Conservation (phyloP, 2,329 filamentous ascomycete species). For the Penicillium freii region DNA sequence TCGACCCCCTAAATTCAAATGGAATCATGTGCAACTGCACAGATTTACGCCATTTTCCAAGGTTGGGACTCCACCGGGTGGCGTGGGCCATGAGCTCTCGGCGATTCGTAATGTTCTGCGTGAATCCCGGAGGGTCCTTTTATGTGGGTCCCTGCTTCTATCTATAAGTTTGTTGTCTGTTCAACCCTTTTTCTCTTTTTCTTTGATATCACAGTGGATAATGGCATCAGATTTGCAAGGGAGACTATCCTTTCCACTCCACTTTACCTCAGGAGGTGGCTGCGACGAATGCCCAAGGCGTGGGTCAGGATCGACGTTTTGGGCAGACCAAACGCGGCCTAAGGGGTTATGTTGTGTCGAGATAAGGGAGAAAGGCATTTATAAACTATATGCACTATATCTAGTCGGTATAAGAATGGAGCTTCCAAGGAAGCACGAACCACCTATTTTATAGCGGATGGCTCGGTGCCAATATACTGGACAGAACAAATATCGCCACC, state of each 20-base stretch:
- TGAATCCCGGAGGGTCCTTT: not conserved
- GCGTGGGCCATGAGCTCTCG: conserved; percentile 7
- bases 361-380: not conserved
- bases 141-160: conserved; percentile 15
- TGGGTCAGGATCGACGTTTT: conserved; percentile 1
- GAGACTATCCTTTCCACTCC: not conserved
- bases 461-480: not conserved
- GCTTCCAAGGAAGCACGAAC: not conserved
- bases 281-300: not conserved
- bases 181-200: not conserved
- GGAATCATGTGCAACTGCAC: conserved; percentile 3
- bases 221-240: not conserved
- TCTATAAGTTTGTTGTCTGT: conserved; percentile 13
- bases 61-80: conserved; percentile 8
- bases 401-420: not conserved
- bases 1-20: not conserved
- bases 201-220: not conserved
- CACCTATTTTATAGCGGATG: not conserved
- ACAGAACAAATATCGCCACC: conserved; percentile 13
- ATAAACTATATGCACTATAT: not conserved
- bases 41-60: not conserved
- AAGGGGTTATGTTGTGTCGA: not conserved
- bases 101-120: conserved; percentile 16
- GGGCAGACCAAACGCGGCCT: not conserved
- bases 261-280: conserved; percentile 3